phyloP scores from a whole-genome alignment of 78 protist species.

The Dictyostelium purpureum region DNA sequence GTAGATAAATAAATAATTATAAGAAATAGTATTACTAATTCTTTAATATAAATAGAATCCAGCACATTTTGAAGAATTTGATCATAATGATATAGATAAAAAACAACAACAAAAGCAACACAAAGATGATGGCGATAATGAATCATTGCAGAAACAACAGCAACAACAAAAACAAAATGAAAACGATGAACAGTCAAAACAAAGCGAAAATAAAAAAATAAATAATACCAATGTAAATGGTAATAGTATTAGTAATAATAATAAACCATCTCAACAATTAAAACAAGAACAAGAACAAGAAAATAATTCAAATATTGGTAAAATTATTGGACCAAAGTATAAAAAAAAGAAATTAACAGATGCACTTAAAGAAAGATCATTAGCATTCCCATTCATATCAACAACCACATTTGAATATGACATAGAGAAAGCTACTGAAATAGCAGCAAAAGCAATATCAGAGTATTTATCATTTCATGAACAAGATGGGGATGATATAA shows the following conservation, averaged over 20 bases:
- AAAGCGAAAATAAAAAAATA: background rate
- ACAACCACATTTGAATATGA: constrained; percentile 6
- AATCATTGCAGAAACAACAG: background rate
- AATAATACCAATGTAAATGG: no score
- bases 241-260: no score
- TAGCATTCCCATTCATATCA: constrained; percentile 59
- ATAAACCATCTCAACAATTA: background rate
- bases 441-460: constrained; percentile 29
- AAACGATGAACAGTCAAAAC: background rate
- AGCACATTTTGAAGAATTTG: background rate
- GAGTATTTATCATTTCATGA: constrained; percentile 38
- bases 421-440: constrained; percentile 34
- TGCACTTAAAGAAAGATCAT: constrained; percentile 14
- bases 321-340: constrained; percentile 31
- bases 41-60: background rate
- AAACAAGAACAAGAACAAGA: background rate
- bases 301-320: constrained; percentile 1
- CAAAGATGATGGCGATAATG: background rate
- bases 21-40: background rate
- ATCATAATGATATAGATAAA: background rate
- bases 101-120: background rate
- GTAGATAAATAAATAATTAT: background rate
- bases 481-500: constrained; percentile 63
- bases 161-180: background rate
- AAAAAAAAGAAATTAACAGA: constrained; percentile 15